Percentiles rank a stretch among this genome's conserved stretches.
Conservation (phyloP, 1,284 basidiomycete genomes). For the Omphalotus olearius region DNA sequence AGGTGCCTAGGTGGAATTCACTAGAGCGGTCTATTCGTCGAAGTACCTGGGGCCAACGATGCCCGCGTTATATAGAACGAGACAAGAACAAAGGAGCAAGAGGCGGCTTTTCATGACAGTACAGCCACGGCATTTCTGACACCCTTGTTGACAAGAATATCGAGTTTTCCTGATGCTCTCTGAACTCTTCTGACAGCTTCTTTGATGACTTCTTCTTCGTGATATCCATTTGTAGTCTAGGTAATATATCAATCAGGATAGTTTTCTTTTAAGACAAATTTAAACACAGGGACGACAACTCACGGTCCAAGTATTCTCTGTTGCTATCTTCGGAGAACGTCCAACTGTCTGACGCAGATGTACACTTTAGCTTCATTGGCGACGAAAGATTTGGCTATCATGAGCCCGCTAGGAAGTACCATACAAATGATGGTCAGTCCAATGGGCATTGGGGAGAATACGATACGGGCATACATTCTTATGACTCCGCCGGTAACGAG, state of each 20-base stretch:
- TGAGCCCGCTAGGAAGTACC: slow-evolving; percentile 22
- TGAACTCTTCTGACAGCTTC: slow-evolving; percentile 23
- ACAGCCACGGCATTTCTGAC: not conserved
- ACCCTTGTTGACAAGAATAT: slow-evolving; percentile 31
- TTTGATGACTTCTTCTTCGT: slow-evolving; percentile 17
- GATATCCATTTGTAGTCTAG: slow-evolving; percentile 13
- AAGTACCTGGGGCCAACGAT: not conserved
- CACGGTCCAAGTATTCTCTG: not conserved
- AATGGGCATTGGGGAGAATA: not conserved
- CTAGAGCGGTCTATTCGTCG: too few relatives aligned
- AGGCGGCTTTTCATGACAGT: too few relatives aligned
- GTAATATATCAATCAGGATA: not conserved
- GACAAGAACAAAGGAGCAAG: not conserved
- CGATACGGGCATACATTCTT: slow-evolving; percentile 22
- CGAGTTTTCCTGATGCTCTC: slow-evolving; percentile 24
- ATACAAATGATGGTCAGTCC: not conserved
- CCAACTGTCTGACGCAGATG: slow-evolving; percentile 25
- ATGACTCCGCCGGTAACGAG: slow-evolving; percentile 15
- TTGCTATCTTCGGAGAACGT: slow-evolving; percentile 23
- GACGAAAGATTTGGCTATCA: slow-evolving; percentile 33
- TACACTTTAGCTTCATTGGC: slow-evolving; percentile 38
- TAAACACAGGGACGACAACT: not conserved
- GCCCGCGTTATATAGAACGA: not conserved
- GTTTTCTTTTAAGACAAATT: too few relatives aligned
- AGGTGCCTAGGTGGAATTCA: slow-evolving; percentile 9